Percentiles rank a stretch among this genome's conserved stretches.
These are phyloP conservation scores for Globisporangium uncinulatum DNA, from an alignment of 352 stramenopile species.

Conservation along the genomic window DNA sequence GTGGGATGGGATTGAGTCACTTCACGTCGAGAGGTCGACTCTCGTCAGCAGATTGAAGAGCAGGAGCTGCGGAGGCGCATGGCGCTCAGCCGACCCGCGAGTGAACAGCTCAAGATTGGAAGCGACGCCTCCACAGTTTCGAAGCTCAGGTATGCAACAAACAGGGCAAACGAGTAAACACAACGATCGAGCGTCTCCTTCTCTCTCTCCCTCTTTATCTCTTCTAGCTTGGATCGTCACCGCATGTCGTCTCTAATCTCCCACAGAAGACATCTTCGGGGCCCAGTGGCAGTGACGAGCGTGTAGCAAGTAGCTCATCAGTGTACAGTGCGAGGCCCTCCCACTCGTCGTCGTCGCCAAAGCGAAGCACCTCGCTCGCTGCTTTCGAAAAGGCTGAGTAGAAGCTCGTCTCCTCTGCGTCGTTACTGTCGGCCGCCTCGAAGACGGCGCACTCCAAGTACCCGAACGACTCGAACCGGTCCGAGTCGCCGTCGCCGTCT, in stretches of 20 bases:
- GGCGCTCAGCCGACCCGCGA: background rate
- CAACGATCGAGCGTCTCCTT: no score
- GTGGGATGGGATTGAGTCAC: background rate
- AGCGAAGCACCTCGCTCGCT: background rate
- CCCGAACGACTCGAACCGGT: constrained; percentile 33
- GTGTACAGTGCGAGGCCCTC: background rate
- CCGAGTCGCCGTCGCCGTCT: constrained; percentile 5
- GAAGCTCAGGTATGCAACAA: no score
- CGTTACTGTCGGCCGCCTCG: constrained; percentile 1
- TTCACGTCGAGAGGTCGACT: background rate
- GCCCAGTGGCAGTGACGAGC: background rate
- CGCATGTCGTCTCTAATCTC: background rate
- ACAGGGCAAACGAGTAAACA: no score
- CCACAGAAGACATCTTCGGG: background rate
- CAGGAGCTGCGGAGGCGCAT: background rate
- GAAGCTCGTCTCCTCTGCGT: background rate
- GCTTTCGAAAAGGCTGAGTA: background rate
- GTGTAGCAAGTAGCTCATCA: background rate
- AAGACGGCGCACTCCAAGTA: constrained; percentile 25
- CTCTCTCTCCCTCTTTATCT: background rate
- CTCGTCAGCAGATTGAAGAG: background rate
- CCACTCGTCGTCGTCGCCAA: background rate
- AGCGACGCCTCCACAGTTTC: no score
- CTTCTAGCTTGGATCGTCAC: no score
- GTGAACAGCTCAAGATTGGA: no score